phyloP scores from a whole-genome alignment of 768 basidiomycete species.

The Rhodotorula kratochvilovae region DNA sequence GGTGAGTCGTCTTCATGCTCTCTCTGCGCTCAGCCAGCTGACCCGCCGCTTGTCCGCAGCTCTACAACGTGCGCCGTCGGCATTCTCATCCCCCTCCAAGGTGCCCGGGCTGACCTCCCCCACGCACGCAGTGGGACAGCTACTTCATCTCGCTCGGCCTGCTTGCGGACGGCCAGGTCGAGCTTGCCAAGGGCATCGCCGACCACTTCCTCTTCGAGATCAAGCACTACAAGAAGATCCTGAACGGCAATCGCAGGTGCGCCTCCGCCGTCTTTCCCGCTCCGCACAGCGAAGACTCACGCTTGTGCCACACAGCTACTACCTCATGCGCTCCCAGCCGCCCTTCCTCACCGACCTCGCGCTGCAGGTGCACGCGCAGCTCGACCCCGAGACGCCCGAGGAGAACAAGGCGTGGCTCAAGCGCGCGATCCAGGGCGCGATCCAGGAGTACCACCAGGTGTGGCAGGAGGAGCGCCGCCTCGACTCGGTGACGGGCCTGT shows the following conservation, averaged over 20 bases:
- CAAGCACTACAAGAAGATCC: slow-evolving; percentile 61
- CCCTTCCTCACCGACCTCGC: slow-evolving; percentile 99
- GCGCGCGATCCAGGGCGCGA: slow-evolving; percentile 90
- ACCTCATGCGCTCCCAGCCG: slow-evolving; percentile 91
- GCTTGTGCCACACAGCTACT: slow-evolving; percentile 52
- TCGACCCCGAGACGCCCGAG: slow-evolving; percentile 74
- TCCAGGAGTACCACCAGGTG: slow-evolving; percentile 97
- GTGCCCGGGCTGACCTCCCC: not conserved
- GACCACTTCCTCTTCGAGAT: slow-evolving; percentile 99
- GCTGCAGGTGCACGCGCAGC: slow-evolving; percentile 92
- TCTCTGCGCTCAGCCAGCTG: too few relatives aligned
- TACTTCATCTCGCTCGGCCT: slow-evolving; percentile 92
- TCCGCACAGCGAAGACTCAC: not conserved
- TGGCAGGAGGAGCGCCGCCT: slow-evolving; percentile 94
- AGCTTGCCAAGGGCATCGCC: slow-evolving; percentile 95
- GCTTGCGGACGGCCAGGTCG: slow-evolving; percentile 86
- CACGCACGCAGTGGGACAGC: slow-evolving; percentile 53
- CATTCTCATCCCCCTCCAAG: too few relatives aligned
- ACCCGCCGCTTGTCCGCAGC: not conserved
- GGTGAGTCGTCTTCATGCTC: not conserved
- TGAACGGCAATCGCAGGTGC: slow-evolving; percentile 87
- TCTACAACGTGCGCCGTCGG: slow-evolving; percentile 35
- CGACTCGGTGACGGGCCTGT: slow-evolving; percentile 88
- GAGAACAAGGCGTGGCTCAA: slow-evolving; percentile 87
- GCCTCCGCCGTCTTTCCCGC: slow-evolving; percentile 35